Evolutionary conservation across 2,329 filamentous ascomycete species (phyloP).

Genomic region (Paraphoma sp.): DNA sequence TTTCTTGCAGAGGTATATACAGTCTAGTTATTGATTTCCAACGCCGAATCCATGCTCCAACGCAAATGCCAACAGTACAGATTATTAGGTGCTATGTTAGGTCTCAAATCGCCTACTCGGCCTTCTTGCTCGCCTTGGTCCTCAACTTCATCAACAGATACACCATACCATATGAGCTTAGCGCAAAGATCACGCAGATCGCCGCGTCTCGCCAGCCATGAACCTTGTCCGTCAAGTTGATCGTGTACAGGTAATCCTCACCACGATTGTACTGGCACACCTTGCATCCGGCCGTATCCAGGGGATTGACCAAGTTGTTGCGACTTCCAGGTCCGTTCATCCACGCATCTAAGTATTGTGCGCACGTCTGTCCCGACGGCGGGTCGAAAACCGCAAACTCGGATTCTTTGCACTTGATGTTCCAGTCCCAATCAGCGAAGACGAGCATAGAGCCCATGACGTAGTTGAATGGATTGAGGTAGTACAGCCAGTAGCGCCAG

Average conservation of each 20-base stretch:
- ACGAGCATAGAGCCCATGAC: constrained; percentile 50
- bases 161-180: constrained; percentile 61
- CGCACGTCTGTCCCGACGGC: constrained; percentile 61
- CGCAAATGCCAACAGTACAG: too few species aligned
- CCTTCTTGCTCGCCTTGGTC: constrained; percentile 51
- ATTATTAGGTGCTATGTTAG: too few species aligned
- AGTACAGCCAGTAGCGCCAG: constrained; percentile 63
- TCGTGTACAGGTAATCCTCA: constrained; percentile 64
- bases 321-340: constrained; percentile 23
- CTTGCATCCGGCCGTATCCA: constrained; percentile 61
- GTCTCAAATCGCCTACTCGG: constrained; percentile 25
- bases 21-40: too few species aligned
- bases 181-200: constrained; percentile 63
- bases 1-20: too few species aligned
- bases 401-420: constrained; percentile 44
- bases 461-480: constrained; percentile 51
- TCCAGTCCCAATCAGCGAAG: constrained; percentile 51
- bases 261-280: constrained; percentile 68
- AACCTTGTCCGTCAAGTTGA: constrained; percentile 67
- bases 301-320: constrained; percentile 65
- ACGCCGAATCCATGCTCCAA: too few species aligned
- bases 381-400: constrained; percentile 57
- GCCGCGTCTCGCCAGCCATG: constrained; percentile 72
- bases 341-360: constrained; percentile 53
- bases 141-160: constrained; percentile 53